These are phyloP conservation scores for Fragilariopsis cylindrus DNA, from an alignment of 108 stramenopile species.

Conservation along the genomic window DNA sequence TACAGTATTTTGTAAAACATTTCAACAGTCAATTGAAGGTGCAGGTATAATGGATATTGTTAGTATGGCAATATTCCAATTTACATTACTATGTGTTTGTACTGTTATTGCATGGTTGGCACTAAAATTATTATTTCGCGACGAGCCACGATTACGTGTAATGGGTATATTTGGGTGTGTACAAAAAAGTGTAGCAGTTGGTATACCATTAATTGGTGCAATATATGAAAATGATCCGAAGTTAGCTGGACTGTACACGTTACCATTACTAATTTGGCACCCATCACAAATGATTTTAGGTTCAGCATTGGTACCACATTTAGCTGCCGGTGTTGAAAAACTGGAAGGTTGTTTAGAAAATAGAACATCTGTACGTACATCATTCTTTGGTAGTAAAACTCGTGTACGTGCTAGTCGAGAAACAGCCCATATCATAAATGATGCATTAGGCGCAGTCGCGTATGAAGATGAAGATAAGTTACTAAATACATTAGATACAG, in stretches of 20 bases:
- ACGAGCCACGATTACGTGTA: slow-evolving; percentile 42
- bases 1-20: slow-evolving; percentile 43
- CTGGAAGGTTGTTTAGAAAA: slow-evolving; percentile 26
- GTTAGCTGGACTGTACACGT: slow-evolving; percentile 39
- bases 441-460: no score
- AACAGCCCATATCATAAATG: no score
- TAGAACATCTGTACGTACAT: no score
- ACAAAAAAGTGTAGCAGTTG: slow-evolving; percentile 60
- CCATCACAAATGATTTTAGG: slow-evolving; percentile 55
- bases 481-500: no score
- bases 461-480: no score
- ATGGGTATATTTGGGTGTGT: slow-evolving; percentile 58
- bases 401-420: no score
- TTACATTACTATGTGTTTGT: slow-evolving; percentile 23
- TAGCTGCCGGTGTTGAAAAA: slow-evolving; percentile 23
- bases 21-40: slow-evolving; percentile 7
- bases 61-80: slow-evolving; percentile 39
- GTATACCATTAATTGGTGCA: slow-evolving; percentile 57
- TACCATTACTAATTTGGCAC: slow-evolving; percentile 64
- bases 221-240: slow-evolving; percentile 40
- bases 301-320: slow-evolving; percentile 28
- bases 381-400: no score
- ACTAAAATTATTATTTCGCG: slow-evolving; percentile 27
- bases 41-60: slow-evolving; percentile 27
- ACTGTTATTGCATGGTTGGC: slow-evolving; percentile 35